These are phyloP conservation scores for Neurospora cerealis DNA, from an alignment of 495 filamentous ascomycete species.

Conservation along the genomic window DNA sequence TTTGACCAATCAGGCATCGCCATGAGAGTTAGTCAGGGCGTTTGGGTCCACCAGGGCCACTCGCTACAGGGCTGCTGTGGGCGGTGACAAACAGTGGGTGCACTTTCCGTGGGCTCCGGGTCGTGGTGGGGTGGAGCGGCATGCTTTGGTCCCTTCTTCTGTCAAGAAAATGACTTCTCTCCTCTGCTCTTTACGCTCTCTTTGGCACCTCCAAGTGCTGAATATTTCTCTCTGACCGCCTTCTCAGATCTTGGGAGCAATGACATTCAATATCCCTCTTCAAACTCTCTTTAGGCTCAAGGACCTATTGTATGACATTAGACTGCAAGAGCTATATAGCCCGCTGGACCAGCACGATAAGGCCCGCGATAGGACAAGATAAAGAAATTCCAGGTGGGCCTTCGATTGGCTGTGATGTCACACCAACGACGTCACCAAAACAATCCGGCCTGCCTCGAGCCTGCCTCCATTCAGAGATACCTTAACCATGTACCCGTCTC, in stretches of 20 bases:
- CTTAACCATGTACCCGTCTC: not conserved
- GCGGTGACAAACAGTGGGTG: not conserved
- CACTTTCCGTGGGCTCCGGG: not conserved
- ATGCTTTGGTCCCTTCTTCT: not conserved
- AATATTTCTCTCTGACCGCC: too few relatives aligned
- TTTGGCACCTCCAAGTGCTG: not conserved
- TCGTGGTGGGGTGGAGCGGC: not conserved
- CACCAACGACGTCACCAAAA: not conserved
- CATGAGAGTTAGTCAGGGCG: not conserved
- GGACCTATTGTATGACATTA: not conserved
- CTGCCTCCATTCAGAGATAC: not conserved
- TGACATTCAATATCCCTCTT: not conserved
- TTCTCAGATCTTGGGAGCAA: not conserved
- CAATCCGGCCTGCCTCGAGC: not conserved
- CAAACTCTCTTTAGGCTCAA: not conserved
- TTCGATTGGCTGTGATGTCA: not conserved
- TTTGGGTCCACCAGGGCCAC: not conserved
- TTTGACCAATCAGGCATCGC: not conserved
- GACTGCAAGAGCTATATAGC: not conserved
- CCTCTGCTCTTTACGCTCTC: not conserved
- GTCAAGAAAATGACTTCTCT: not conserved
- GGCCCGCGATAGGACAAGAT: not conserved
- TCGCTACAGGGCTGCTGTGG: not conserved
- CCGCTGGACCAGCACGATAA: not conserved
- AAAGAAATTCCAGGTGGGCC: not conserved